phyloP scores from a whole-genome alignment of 2,329 filamentous ascomycete species.

The Bipolaris gigantea region DNA sequence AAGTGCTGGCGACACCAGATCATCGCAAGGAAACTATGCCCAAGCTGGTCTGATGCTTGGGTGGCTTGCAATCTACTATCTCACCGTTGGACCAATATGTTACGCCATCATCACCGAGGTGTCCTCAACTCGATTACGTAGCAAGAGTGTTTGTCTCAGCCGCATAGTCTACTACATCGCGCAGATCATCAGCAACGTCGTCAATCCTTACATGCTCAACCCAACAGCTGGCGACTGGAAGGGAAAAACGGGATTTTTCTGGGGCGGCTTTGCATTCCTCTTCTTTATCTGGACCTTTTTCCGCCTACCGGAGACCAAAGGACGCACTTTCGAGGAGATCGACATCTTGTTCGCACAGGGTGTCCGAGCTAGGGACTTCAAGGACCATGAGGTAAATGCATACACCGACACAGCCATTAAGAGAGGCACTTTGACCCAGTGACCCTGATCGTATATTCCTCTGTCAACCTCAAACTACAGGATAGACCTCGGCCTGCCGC shows the following conservation, averaged over 20 bases:
- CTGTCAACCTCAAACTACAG: neutral
- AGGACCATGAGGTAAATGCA: neutral
- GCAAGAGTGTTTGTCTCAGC: constrained; percentile 83
- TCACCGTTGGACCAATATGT: constrained; percentile 82
- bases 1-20: constrained; percentile 27
- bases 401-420: neutral
- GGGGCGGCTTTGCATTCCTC: constrained; percentile 75
- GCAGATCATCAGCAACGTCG: constrained; percentile 70
- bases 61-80: constrained; percentile 70
- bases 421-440: neutral
- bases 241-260: constrained; percentile 78
- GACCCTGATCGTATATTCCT: neutral
- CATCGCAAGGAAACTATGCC: constrained; percentile 47
- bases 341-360: constrained; percentile 72
- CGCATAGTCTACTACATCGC: constrained; percentile 69
- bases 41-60: constrained; percentile 27
- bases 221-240: constrained; percentile 74
- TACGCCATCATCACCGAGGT: constrained; percentile 84
- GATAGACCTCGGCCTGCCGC: neutral
- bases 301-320: constrained; percentile 73
- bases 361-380: constrained; percentile 23
- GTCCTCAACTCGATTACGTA: constrained; percentile 76
- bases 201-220: constrained; percentile 62
- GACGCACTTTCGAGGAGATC: constrained; percentile 78
- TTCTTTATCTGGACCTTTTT: constrained; percentile 74